A percentile compares a stretch with the other conserved stretches of the same genome.
Evolutionary conservation across 139 green algal species (phyloP).

Genomic region (Chlamydomonas sphaeroides): DNA sequence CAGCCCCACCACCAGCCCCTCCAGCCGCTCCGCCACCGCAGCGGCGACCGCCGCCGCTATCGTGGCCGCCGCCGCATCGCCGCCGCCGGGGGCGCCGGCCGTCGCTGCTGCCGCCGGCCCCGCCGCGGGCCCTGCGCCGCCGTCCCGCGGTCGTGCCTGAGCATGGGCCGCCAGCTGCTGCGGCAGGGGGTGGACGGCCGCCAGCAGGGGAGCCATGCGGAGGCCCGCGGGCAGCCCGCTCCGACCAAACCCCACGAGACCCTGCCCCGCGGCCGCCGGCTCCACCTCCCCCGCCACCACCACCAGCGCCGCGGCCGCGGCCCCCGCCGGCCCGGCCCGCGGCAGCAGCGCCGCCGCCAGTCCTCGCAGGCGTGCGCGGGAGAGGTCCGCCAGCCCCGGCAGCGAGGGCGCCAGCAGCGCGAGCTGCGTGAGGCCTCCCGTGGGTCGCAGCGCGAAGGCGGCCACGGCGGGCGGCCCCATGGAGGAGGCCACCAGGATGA

Average conservation of each 20-base stretch:
- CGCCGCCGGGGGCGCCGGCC: background rate
- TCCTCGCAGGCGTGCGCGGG: background rate
- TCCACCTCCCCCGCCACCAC: conserved; percentile 12
- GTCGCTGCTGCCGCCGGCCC: background rate
- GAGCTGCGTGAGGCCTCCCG: background rate
- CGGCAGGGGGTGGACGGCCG: conserved; percentile 4
- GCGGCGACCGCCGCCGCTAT: background rate
- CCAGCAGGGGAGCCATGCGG: conserved; percentile 1
- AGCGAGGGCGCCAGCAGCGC: background rate
- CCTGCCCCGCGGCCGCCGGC: background rate
- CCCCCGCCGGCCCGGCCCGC: background rate
- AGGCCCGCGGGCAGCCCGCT: background rate
- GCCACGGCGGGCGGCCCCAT: conserved; percentile 15
- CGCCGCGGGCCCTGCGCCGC: too few species aligned
- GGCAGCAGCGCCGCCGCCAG: conserved; percentile 2
- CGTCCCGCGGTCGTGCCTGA: too few species aligned
- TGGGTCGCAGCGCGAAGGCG: background rate
- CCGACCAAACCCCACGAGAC: conserved; percentile 4
- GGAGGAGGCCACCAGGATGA: conserved; percentile 20
- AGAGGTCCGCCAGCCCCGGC: background rate
- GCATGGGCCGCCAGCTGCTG: background rate
- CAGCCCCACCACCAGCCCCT: conserved; percentile 10
- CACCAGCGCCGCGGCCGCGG: background rate
- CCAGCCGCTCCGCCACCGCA: background rate
- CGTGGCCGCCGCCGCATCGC: background rate